Conservation (phyloP, 345 rosid species). For the Citrus trifoliata region DNA sequence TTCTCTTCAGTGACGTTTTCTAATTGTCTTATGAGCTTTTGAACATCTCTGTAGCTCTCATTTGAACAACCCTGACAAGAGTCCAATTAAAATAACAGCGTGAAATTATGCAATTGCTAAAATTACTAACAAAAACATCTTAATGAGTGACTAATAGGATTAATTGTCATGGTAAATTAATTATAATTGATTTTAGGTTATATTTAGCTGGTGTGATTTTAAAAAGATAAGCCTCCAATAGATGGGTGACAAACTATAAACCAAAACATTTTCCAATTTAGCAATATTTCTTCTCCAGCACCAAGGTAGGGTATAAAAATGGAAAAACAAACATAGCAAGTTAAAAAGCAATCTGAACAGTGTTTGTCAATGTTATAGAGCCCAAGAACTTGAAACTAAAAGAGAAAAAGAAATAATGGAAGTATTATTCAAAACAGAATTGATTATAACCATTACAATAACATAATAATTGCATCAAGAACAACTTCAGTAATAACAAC, state of each 20-base stretch:
- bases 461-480: neutral
- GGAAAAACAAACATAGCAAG: neutral
- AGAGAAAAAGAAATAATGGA: neutral
- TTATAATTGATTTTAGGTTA: neutral
- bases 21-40: constrained; percentile 57
- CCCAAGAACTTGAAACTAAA: neutral
- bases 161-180: neutral
- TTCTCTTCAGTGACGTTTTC: constrained; percentile 57
- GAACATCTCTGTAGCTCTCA: constrained; percentile 35
- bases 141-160: neutral
- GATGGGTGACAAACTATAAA: neutral
- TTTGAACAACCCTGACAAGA: constrained; percentile 32
- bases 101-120: neutral
- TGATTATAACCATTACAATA: neutral
- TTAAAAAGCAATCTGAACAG: neutral
- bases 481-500: constrained; percentile 26
- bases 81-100: neutral
- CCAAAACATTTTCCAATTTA: neutral
- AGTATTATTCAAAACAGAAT: neutral
- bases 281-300: neutral
- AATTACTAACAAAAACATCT: neutral
- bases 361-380: neutral
- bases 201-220: neutral
- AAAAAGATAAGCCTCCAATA: neutral
- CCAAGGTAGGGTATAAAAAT: neutral